Conservation (phyloP, 495 filamentous ascomycete species). For the Podospora conica region DNA sequence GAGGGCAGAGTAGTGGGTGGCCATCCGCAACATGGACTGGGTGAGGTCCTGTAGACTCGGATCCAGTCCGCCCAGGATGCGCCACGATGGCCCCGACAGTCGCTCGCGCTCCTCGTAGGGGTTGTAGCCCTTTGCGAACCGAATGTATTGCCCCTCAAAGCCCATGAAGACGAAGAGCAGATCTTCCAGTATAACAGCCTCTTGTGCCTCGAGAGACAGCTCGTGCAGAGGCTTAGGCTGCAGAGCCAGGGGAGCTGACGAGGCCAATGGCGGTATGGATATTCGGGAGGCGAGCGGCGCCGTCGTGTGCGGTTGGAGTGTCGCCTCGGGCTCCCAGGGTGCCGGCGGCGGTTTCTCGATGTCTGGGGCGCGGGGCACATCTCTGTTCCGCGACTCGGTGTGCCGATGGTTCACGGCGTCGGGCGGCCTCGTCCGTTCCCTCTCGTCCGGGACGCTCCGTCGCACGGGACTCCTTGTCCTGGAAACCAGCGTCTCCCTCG, state of each 20-base stretch:
- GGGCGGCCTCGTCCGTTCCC: conserved; percentile 21
- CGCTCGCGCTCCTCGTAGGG: conserved; percentile 79
- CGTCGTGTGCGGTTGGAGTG: conserved; percentile 73
- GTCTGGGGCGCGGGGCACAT: conserved; percentile 7
- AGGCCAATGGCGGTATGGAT: conserved; percentile 74
- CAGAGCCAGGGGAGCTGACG: conserved; percentile 60
- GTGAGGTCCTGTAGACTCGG: conserved; percentile 86
- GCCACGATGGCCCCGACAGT: conserved; percentile 71
- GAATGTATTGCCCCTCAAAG: conserved; percentile 95
- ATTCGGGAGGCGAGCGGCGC: conserved; percentile 84
- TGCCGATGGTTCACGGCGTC: conserved; percentile 39
- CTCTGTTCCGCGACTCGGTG: conserved; percentile 39
- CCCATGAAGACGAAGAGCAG: conserved; percentile 95
- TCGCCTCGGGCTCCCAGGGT: conserved; percentile 76
- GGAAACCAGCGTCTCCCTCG: conserved; percentile 56
- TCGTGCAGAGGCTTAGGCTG: conserved; percentile 66
- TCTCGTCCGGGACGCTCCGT: conserved; percentile 38
- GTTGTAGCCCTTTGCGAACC: conserved; percentile 74
- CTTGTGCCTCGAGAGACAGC: conserved; percentile 72
- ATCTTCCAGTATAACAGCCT: conserved; percentile 81
- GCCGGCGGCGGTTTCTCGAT: conserved; percentile 20
- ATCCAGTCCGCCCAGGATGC: conserved; percentile 76
- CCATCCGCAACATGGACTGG: conserved; percentile 87
- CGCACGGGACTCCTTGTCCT: conserved; percentile 62
- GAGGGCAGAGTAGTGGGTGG: conserved; percentile 83